Evolutionary conservation across 176 grass and related monocot species (phyloP).

Genomic region (Tillandsia leiboldiana): DNA sequence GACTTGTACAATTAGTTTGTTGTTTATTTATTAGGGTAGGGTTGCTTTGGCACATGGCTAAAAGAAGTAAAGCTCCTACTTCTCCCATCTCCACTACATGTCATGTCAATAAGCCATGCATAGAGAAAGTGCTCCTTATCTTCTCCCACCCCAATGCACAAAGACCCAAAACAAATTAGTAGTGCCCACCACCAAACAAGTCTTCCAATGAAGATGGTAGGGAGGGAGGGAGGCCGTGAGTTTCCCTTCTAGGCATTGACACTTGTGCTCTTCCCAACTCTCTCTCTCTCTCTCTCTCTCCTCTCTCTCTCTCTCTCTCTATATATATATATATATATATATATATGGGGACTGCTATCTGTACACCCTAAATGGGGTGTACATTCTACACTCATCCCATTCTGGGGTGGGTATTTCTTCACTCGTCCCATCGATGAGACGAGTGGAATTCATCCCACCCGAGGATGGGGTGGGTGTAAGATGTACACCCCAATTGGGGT

Average conservation of each 20-base stretch:
- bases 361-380: too few species aligned
- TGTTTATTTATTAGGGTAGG: background rate
- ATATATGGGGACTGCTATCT: too few species aligned
- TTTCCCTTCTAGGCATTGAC: background rate
- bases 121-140: background rate
- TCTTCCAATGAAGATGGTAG: background rate
- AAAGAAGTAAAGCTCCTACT: background rate
- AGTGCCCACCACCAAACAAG: background rate
- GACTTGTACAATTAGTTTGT: background rate
- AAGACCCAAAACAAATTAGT: background rate
- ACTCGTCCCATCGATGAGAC: too few species aligned
- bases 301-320: background rate
- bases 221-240: background rate
- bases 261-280: background rate
- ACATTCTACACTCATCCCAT: too few species aligned
- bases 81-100: background rate
- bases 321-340: background rate
- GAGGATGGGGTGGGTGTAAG: too few species aligned
- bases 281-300: background rate
- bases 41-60: background rate
- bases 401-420: too few species aligned
- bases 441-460: too few species aligned
- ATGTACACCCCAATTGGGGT: too few species aligned
- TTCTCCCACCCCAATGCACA: background rate
- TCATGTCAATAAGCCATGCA: background rate